A percentile compares a stretch with the other conserved stretches of the same genome.
Conservation (phyloP, 1,284 basidiomycete species). For the Pascua sp. region DNA sequence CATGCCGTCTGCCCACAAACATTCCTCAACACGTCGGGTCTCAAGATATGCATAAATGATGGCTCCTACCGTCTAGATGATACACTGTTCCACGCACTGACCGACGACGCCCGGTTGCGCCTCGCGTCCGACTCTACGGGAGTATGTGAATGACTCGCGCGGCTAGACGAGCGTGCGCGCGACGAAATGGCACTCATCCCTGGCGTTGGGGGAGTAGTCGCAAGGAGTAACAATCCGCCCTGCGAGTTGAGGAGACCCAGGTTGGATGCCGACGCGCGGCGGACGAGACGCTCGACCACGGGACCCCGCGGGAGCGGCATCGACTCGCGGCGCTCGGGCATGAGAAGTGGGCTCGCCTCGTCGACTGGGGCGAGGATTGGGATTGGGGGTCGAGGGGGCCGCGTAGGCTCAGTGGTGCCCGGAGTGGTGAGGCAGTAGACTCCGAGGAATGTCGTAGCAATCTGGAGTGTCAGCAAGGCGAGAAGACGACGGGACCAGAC, state of each 20-base stretch:
- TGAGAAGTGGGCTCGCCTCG: slow-evolving; percentile 25
- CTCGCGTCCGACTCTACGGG: background rate
- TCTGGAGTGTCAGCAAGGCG: slow-evolving; percentile 45
- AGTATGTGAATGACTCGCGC: background rate
- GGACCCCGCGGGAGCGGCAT: background rate
- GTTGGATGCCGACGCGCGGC: slow-evolving; percentile 8
- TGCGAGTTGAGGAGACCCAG: slow-evolving; percentile 28
- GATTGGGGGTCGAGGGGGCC: no score
- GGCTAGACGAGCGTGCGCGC: background rate
- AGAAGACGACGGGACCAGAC: no score
- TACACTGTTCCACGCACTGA: background rate
- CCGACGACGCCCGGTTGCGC: no score
- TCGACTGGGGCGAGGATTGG: background rate
- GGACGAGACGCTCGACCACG: background rate
- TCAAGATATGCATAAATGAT: no score
- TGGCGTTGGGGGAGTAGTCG: slow-evolving; percentile 29
- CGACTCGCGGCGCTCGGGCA: background rate
- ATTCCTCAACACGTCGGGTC: no score
- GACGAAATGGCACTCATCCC: background rate
- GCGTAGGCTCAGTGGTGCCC: background rate
- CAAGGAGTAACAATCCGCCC: slow-evolving; percentile 36
- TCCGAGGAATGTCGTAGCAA: slow-evolving; percentile 50
- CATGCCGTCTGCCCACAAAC: no score
- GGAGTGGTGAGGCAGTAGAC: slow-evolving; percentile 60
- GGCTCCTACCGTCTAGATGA: slow-evolving; percentile 1